These are phyloP conservation scores for Xylariaceae sp. DNA, from an alignment of 2,329 filamentous ascomycete genomes.

Conservation along the genomic window DNA sequence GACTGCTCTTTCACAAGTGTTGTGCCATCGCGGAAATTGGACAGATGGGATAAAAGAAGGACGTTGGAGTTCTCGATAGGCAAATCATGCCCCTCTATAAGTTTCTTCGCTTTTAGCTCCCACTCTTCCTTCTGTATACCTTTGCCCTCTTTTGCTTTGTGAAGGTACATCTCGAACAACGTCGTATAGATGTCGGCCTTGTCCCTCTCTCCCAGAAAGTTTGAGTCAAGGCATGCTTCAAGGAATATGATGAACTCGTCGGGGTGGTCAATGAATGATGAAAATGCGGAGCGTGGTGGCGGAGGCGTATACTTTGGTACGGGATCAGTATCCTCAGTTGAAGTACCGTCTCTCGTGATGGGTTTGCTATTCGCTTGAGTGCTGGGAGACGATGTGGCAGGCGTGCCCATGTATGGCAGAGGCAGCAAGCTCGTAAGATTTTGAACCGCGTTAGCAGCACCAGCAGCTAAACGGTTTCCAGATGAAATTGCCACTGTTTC, in stretches of 20 bases:
- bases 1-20: constrained; percentile 91
- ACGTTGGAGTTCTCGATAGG: constrained; percentile 95
- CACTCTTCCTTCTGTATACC: constrained; percentile 65
- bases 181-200: constrained; percentile 88
- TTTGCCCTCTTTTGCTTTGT: constrained; percentile 74
- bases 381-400: constrained; percentile 49
- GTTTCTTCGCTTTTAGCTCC: constrained; percentile 83
- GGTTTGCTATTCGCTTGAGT: constrained; percentile 46
- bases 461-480: constrained; percentile 45
- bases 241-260: constrained; percentile 89
- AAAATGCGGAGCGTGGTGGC: constrained; percentile 83
- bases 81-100: constrained; percentile 75
- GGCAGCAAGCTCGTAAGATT: constrained; percentile 80
- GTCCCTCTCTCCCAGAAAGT: constrained; percentile 65
- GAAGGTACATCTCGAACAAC: constrained; percentile 95
- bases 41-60: constrained; percentile 83
- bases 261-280: constrained; percentile 90
- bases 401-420: constrained; percentile 74
- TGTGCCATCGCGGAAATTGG: constrained; percentile 83
- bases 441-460: constrained; percentile 72
- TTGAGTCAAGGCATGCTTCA: constrained; percentile 75
- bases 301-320: constrained; percentile 67
- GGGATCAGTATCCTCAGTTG: constrained; percentile 43
- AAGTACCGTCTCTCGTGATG: constrained; percentile 48
- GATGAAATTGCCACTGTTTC: constrained; percentile 36